phyloP scores from a whole-genome alignment of 2,329 filamentous ascomycete species.

The Sporothrix dimorphospora region DNA sequence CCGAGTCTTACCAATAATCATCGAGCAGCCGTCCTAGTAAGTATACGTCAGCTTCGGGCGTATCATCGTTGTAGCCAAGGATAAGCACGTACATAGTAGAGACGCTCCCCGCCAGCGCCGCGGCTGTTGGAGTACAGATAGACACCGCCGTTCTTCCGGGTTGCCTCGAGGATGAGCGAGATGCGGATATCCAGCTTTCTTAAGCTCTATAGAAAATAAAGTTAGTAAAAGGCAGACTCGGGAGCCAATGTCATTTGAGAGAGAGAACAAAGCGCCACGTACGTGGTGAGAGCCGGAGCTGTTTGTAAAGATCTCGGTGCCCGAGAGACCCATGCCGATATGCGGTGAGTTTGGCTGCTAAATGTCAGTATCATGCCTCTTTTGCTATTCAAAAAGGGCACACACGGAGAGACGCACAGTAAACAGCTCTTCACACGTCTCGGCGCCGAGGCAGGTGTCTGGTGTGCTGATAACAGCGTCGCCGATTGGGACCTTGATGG shows the following conservation, averaged over 20 bases:
- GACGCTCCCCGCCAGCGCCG: slow-evolving; percentile 52
- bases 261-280: background rate
- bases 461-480: slow-evolving; percentile 64
- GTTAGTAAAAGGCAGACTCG: background rate
- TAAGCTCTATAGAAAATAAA: slow-evolving; percentile 34
- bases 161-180: slow-evolving; percentile 67
- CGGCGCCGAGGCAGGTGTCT: slow-evolving; percentile 63
- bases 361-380: background rate
- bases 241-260: background rate
- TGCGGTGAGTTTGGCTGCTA: slow-evolving; percentile 48
- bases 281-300: slow-evolving; percentile 63
- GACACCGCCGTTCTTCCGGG: slow-evolving; percentile 49
- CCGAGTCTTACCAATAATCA: slow-evolving; percentile 53
- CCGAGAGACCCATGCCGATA: slow-evolving; percentile 65
- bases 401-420: slow-evolving; percentile 22
- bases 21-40: slow-evolving; percentile 57
- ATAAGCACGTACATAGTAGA: slow-evolving; percentile 52
- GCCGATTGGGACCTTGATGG: slow-evolving; percentile 61
- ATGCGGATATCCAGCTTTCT: slow-evolving; percentile 68
- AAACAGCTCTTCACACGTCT: slow-evolving; percentile 39
- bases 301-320: slow-evolving; percentile 74
- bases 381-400: background rate
- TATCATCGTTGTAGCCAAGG: too few species aligned
- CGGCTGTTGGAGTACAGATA: slow-evolving; percentile 62
- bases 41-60: too few species aligned